Percentiles rank a stretch among this genome's conserved stretches.
Evolutionary conservation across 2,329 filamentous ascomycete species (phyloP).

Genomic region (Paecilomyces sp.): DNA sequence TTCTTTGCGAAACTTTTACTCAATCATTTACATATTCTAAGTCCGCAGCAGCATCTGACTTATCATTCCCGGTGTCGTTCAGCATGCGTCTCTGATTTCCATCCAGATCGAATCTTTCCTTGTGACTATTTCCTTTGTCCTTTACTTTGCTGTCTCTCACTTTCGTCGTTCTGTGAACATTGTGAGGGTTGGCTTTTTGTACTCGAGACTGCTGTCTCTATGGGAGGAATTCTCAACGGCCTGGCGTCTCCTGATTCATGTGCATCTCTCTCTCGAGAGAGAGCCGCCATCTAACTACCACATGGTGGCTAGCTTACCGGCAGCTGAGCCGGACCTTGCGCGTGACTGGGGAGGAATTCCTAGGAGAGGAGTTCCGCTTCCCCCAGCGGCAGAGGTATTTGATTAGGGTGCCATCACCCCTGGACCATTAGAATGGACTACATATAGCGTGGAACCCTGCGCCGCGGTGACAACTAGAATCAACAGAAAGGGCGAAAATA

Average conservation of each 20-base stretch:
- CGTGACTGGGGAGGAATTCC: neutral
- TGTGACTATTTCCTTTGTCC: neutral
- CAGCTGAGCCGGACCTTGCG: neutral
- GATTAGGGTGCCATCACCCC: neutral
- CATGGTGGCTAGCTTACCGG: neutral
- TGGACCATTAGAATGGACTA: neutral
- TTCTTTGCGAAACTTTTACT: neutral
- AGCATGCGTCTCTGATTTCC: neutral
- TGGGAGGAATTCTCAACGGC: neutral
- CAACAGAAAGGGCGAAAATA: neutral
- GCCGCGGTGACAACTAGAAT: neutral
- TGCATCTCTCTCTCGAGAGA: neutral
- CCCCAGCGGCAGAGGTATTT: neutral
- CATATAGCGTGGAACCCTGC: neutral
- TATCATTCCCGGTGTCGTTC: neutral
- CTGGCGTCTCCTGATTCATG: neutral
- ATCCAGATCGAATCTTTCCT: neutral
- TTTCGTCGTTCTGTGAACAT: neutral
- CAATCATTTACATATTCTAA: neutral
- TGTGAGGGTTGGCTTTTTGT: neutral
- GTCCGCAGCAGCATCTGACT: neutral
- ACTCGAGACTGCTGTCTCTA: neutral
- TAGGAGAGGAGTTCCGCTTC: neutral
- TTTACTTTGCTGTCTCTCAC: neutral
- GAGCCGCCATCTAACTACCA: neutral